Percentiles rank a stretch among this genome's conserved stretches.
Evolutionary conservation across 2,329 filamentous ascomycete species (phyloP).

Genomic region (Podosphaera fusca): DNA sequence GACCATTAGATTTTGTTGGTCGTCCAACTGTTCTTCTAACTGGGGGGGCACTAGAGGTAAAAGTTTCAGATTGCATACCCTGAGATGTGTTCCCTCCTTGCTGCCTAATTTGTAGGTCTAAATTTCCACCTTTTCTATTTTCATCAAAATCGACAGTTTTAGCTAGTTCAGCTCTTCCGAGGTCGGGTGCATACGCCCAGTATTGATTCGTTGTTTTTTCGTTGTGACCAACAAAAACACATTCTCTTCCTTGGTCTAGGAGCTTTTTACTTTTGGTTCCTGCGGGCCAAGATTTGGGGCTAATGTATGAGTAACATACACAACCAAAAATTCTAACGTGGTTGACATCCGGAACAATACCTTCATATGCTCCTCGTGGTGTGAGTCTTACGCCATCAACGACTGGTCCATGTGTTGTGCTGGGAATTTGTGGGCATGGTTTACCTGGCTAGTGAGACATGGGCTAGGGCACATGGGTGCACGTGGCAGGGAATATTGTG

Average conservation of each 20-base stretch:
- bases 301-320: not conserved
- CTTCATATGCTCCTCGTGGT: not conserved
- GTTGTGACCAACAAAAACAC: not conserved
- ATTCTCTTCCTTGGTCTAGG: not conserved
- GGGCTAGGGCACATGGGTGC: too few species aligned
- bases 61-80: not conserved
- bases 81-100: not conserved
- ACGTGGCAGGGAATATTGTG: too few species aligned
- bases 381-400: not conserved
- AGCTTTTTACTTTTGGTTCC: not conserved
- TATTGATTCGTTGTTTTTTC: not conserved
- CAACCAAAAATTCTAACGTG: not conserved
- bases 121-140: not conserved
- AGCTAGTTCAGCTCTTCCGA: not conserved
- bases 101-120: not conserved
- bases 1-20: not conserved
- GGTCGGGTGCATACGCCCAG: not conserved
- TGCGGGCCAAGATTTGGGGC: not conserved
- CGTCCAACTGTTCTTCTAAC: not conserved
- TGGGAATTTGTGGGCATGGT: too few species aligned
- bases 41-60: not conserved
- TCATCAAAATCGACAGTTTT: not conserved
- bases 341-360: not conserved
- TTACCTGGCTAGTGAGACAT: too few species aligned
- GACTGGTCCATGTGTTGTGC: not conserved